Percentiles rank a stretch among this genome's conserved stretches.
phyloP scores from a whole-genome alignment of 2,329 filamentous ascomycete species.

The Calonectria naviculata region DNA sequence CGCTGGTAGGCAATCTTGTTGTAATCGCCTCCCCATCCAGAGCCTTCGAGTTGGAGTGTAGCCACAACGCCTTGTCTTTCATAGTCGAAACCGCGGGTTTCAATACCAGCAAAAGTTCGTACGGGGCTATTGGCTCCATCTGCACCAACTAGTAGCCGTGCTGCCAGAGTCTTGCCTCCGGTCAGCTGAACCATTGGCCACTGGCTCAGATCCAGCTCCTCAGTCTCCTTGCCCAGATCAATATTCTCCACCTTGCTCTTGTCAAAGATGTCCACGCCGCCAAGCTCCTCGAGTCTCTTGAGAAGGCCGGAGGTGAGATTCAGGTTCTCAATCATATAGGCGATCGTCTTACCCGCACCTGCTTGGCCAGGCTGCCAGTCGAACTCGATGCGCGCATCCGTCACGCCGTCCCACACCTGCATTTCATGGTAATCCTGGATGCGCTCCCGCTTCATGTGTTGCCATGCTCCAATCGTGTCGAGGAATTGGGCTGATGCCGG shows the following conservation, averaged over 20 bases:
- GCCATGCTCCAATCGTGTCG: constrained; percentile 86
- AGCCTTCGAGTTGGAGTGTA: constrained; percentile 78
- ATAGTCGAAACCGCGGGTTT: constrained; percentile 93
- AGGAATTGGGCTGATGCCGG: constrained; percentile 88
- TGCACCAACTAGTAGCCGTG: constrained; percentile 88
- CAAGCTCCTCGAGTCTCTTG: constrained; percentile 75
- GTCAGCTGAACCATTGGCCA: constrained; percentile 89
- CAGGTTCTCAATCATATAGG: constrained; percentile 96
- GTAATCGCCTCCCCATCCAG: constrained; percentile 63
- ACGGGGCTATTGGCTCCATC: constrained; percentile 97
- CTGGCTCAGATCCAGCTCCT: constrained; percentile 79
- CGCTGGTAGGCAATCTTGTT: constrained; percentile 90
- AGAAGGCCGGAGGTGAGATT: constrained; percentile 87
- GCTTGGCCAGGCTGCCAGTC: constrained; percentile 69
- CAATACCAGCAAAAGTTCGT: constrained; percentile 86
- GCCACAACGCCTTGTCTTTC: constrained; percentile 90
- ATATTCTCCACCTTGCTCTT: constrained; percentile 85
- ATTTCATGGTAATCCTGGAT: constrained; percentile 94
- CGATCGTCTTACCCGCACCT: constrained; percentile 73
- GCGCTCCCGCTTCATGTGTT: constrained; percentile 76
- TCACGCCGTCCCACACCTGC: constrained; percentile 98
- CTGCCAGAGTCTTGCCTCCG: constrained; percentile 75
- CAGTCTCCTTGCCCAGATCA: constrained; percentile 74
- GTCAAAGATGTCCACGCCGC: constrained; percentile 77
- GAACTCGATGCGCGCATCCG: constrained; percentile 88